These are phyloP conservation scores for Fraxinus excelsior DNA, from an alignment of 257 asterid genomes.

Conservation along the genomic window DNA sequence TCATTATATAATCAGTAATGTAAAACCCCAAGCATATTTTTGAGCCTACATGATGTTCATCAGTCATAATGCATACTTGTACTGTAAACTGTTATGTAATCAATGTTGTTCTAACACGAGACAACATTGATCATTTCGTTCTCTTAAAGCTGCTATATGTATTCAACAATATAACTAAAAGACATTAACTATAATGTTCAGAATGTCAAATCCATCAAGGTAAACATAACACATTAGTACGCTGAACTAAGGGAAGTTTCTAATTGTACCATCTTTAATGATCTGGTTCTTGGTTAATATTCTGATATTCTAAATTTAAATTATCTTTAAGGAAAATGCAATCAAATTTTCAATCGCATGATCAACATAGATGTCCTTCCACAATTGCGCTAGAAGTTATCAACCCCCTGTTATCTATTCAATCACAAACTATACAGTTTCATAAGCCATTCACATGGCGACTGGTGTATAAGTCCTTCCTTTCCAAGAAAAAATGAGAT, in stretches of 20 bases:
- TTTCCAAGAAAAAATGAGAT: too few relatives aligned
- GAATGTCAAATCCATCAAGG: background rate
- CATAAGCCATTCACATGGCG: too few relatives aligned
- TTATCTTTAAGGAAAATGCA: too few relatives aligned
- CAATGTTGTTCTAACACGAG: background rate
- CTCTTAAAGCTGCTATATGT: background rate
- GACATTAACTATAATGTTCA: background rate
- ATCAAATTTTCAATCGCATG: too few relatives aligned
- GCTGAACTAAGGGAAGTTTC: background rate
- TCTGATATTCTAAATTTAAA: too few relatives aligned
- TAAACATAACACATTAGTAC: background rate
- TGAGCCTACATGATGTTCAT: background rate
- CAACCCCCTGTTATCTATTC: too few relatives aligned
- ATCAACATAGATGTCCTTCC: too few relatives aligned
- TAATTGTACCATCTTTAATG: background rate
- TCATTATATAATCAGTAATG: background rate
- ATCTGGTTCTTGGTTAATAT: too few relatives aligned
- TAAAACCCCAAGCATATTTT: conserved; percentile 1
- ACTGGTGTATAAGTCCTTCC: too few relatives aligned
- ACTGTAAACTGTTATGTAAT: background rate
- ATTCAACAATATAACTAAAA: background rate
- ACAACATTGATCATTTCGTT: background rate
- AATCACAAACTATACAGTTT: too few relatives aligned
- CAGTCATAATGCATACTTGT: background rate
- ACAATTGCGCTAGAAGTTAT: too few relatives aligned